phyloP scores from a whole-genome alignment of 306 rosid genomes.

The Rosa persica region DNA sequence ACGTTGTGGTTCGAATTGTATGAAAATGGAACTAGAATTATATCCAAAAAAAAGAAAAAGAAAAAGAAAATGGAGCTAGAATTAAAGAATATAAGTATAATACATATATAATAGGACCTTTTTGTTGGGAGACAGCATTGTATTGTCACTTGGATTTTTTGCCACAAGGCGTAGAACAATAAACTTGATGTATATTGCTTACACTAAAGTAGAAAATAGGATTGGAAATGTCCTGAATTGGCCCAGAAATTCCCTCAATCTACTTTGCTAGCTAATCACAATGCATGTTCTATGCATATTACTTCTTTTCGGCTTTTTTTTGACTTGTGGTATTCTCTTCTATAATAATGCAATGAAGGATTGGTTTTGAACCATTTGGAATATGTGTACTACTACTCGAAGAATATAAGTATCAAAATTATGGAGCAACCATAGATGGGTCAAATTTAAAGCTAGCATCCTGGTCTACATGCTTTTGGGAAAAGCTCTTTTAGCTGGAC shows the following conservation, averaged over 20 bases:
- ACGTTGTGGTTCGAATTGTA: too few relatives aligned
- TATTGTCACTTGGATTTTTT: neutral
- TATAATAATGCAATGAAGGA: neutral
- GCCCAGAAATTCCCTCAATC: neutral
- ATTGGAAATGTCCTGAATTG: neutral
- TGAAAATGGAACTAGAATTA: too few relatives aligned
- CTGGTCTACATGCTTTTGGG: conserved; percentile 13
- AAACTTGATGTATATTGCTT: neutral
- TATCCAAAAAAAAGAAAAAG: too few relatives aligned
- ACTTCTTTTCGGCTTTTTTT: neutral
- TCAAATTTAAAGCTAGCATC: conserved; percentile 26
- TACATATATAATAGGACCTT: neutral
- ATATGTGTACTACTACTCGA: conserved; percentile 17
- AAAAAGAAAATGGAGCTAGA: too few relatives aligned
- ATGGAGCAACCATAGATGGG: conserved; percentile 25
- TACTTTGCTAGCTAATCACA: neutral
- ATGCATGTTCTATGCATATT: neutral
- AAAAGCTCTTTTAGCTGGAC: conserved; percentile 21
- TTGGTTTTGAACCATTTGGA: conserved; percentile 20
- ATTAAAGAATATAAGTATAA: too few relatives aligned
- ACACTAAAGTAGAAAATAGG: neutral
- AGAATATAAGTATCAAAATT: conserved; percentile 27
- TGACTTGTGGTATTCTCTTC: neutral
- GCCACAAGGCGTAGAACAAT: neutral
- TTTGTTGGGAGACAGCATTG: neutral